phyloP scores from a whole-genome alignment of 768 basidiomycete species.

The Macrolepiota dolichaula region DNA sequence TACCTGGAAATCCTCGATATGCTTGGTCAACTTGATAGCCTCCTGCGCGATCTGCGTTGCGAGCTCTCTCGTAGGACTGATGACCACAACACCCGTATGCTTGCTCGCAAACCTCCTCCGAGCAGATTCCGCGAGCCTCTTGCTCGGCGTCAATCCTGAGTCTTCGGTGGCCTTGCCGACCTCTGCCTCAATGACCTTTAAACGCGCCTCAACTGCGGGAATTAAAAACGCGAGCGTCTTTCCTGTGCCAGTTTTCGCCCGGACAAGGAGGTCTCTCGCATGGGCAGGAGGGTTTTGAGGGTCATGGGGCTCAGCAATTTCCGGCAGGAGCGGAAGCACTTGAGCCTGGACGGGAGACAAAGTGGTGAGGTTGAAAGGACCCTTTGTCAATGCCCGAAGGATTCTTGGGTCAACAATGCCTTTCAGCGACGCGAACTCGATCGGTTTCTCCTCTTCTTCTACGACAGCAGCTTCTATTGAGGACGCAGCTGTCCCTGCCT shows the following conservation, averaged over 20 bases:
- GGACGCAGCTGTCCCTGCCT: not conserved
- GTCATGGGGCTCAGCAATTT: slow-evolving; percentile 53
- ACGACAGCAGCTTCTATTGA: not conserved
- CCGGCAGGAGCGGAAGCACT: slow-evolving; percentile 74
- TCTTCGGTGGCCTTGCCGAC: slow-evolving; percentile 38
- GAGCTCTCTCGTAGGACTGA: slow-evolving; percentile 87
- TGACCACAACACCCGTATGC: slow-evolving; percentile 70
- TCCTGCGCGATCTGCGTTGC: slow-evolving; percentile 89
- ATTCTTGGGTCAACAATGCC: slow-evolving; percentile 36
- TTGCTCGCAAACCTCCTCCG: slow-evolving; percentile 35
- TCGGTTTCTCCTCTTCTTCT: slow-evolving; percentile 12
- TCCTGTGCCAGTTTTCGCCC: slow-evolving; percentile 86
- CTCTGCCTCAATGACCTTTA: slow-evolving; percentile 50
- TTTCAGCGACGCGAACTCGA: slow-evolving; percentile 34
- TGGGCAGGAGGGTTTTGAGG: slow-evolving; percentile 22
- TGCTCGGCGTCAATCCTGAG: slow-evolving; percentile 34
- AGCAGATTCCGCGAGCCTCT: slow-evolving; percentile 25
- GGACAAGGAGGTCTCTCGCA: slow-evolving; percentile 74
- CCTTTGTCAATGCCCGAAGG: slow-evolving; percentile 55
- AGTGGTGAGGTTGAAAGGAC: slow-evolving; percentile 61
- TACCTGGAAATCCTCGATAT: slow-evolving; percentile 65
- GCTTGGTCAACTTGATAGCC: slow-evolving; percentile 59
- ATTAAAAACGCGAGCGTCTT: slow-evolving; percentile 89
- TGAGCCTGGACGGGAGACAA: slow-evolving; percentile 85
- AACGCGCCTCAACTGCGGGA: slow-evolving; percentile 77